Percentiles rank a stretch among this genome's conserved stretches.
Conservation (phyloP, 2,329 filamentous ascomycete genomes). For the Falciphora oryzae region DNA sequence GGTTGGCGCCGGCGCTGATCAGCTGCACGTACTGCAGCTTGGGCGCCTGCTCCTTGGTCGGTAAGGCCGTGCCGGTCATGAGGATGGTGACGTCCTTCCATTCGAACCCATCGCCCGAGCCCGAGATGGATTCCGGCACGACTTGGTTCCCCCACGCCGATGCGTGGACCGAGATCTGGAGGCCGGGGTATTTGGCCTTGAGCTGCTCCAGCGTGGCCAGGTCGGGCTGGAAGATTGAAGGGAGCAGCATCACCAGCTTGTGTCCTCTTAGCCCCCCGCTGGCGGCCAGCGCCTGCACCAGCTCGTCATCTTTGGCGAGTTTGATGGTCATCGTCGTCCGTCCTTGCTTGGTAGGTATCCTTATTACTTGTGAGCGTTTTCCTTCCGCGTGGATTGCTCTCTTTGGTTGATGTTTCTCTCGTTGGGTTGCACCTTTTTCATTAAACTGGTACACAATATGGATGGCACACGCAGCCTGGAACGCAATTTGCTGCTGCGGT, state of each 20-base stretch:
- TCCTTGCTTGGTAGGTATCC: not conserved
- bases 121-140: constrained; percentile 13
- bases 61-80: constrained; percentile 27
- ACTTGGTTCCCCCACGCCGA: constrained; percentile 24
- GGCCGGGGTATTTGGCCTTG: constrained; percentile 34
- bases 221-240: constrained; percentile 25
- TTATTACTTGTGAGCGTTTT: too few relatives aligned
- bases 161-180: constrained; percentile 31
- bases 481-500: not conserved
- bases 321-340: not conserved
- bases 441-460: too few relatives aligned
- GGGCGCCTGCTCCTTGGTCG: constrained; percentile 35
- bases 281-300: constrained; percentile 10
- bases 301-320: not conserved
- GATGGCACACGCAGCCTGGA: too few relatives aligned
- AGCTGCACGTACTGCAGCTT: constrained; percentile 49
- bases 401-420: not conserved
- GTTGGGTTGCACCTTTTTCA: not conserved
- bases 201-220: constrained; percentile 30
- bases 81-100: constrained; percentile 44
- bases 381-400: not conserved
- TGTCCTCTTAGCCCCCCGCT: constrained; percentile 32
- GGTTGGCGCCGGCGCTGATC: constrained; percentile 47
- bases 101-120: not conserved
- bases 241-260: constrained; percentile 37